Base-by-base conservation (phyloP, 1,284 basidiomycete species). In the Mycosarcoma mackinlayi region DNA sequence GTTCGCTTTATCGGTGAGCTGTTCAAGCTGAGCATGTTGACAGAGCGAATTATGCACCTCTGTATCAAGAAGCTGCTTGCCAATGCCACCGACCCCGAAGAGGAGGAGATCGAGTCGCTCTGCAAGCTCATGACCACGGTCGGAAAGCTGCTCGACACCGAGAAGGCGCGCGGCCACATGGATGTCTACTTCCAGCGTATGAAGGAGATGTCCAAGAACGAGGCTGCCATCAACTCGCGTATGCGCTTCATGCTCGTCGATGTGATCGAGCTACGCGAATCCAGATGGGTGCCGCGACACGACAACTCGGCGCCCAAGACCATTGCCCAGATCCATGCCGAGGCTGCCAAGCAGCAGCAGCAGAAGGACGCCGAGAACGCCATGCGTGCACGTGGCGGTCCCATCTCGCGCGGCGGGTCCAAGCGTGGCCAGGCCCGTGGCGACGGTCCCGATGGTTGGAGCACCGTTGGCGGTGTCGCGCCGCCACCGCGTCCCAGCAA, bases 1-100 rank as follows among this genome's bases (percentile, higher is more conserved):
- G 92, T 98, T 84, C 92, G 92, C 83, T 96, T 98, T 85, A 96
- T 98, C 73, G 94, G 95, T 78, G 94, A 98, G 85, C 86, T 98
- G 58, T 98, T 94, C 90, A 97, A 97, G 86, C 86, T 97, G 34
- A 90, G 91, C 84, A 95, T 96, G 92, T 86, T 96, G 53, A 93
- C 92, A 41, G 92, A 93, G 84, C 89, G 91, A 73, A 94, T 95
- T 84, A 97, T 98, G 90, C 91, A 94, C 84, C 90, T 93, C 81
- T 98, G 94, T 86, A 90, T 98, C 82, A 92, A 94, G 87, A 93
- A 94, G 84, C 88, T 98, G 7, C 87, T 98, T 24, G 88, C 90
- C 67, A 96, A 97, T 81, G 91, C 94, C 59, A 90, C 92, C 63
- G 92, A 92, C 79, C 94, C 94, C 0, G 93, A 97, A 82, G 95